These are phyloP conservation scores for Boletus nobilissimus DNA, from an alignment of 1,284 basidiomycete genomes.

Conservation along the genomic window DNA sequence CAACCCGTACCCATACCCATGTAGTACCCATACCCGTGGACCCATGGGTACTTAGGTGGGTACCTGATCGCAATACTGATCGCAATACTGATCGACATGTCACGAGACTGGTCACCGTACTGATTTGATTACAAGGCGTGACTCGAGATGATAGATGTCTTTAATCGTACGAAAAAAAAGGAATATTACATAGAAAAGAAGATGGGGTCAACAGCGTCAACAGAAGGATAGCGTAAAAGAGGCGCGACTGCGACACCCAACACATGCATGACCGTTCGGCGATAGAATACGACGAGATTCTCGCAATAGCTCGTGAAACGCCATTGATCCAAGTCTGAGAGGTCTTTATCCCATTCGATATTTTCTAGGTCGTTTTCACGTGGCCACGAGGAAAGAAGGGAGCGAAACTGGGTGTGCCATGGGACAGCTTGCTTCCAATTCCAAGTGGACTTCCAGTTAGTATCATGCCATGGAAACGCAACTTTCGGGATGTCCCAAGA, in stretches of 20 bases:
- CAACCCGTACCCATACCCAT: too few species aligned
- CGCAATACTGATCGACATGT: neutral
- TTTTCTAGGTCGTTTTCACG: neutral
- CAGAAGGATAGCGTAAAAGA: neutral
- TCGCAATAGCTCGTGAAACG: neutral
- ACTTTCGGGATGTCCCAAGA: neutral
- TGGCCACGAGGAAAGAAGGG: conserved; percentile 15
- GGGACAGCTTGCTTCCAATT: conserved; percentile 17
- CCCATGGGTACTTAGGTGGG: too few species aligned
- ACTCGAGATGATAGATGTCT: too few species aligned
- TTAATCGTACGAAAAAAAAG: too few species aligned
- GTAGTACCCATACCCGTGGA: too few species aligned
- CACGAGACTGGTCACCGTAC: too few species aligned
- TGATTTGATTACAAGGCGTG: too few species aligned
- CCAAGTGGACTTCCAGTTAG: neutral
- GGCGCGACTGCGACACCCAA: conserved; percentile 2
- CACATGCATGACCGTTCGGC: neutral
- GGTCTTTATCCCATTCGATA: conserved; percentile 19
- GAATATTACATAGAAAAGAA: conserved; percentile 9
- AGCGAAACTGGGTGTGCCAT: conserved; percentile 14
- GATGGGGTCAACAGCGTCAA: neutral
- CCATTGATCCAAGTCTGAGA: neutral
- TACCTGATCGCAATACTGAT: too few species aligned
- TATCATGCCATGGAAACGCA: neutral
- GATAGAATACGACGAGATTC: conserved; percentile 12